A percentile compares a stretch with the other conserved stretches of the same genome.
Conservation (phyloP, 805 yeast species). For the Wickerhamia fluorescens region DNA sequence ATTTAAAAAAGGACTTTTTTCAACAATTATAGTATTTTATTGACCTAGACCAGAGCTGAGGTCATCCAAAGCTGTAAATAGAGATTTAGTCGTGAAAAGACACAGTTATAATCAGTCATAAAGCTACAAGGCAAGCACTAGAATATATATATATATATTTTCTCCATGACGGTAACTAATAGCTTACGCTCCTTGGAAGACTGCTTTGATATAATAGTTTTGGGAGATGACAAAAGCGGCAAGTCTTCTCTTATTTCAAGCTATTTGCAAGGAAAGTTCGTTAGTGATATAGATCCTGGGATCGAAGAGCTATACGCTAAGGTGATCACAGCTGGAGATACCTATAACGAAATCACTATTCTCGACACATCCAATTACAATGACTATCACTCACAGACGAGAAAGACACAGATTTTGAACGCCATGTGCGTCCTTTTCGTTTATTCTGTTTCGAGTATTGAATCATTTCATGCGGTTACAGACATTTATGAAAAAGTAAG, state of each 20-base stretch:
- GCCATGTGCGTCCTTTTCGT: constrained; percentile 23
- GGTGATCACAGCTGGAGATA: constrained; percentile 9
- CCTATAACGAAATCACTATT: constrained; percentile 21
- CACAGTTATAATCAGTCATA: too few species aligned
- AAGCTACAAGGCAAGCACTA: too few species aligned
- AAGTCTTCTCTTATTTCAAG: constrained; percentile 21
- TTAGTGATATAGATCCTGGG: constrained; percentile 13
- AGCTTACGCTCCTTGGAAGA: constrained; percentile 10
- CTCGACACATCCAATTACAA: constrained; percentile 21
- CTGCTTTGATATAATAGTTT: constrained; percentile 21
- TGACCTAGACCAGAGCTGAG: too few species aligned
- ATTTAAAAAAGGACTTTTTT: too few species aligned
- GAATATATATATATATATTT: too few species aligned
- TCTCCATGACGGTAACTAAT: constrained; percentile 6
- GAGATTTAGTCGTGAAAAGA: too few species aligned
- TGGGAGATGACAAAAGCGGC: constrained; percentile 19
- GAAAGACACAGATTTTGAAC: constrained; percentile 22
- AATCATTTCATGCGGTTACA: constrained; percentile 22
- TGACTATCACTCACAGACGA: constrained; percentile 21
- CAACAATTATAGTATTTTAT: too few species aligned
- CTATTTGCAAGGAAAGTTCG: constrained; percentile 15
- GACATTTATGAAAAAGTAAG: constrained; percentile 20
- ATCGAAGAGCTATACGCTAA: constrained; percentile 21
- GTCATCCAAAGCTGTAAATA: too few species aligned
- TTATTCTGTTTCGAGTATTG: constrained; percentile 20